Percentiles rank a stretch among this genome's conserved stretches.
phyloP scores from a whole-genome alignment of 805 yeast genomes.

The Isabelozyma pseudorhagii region DNA sequence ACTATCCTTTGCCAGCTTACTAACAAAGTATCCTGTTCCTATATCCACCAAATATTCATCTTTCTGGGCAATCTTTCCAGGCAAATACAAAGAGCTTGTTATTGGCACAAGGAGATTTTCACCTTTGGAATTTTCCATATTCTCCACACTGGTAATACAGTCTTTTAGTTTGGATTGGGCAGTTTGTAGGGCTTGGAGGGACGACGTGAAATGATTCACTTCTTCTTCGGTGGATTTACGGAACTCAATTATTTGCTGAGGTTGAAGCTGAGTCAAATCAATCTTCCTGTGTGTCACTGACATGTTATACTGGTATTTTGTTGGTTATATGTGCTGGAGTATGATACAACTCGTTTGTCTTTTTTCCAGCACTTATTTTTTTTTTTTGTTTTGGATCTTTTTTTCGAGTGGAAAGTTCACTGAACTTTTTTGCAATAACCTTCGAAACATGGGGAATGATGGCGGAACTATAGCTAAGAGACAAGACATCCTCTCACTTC shows the following conservation, averaged over 20 bases:
- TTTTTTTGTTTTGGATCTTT: not conserved
- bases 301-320: not conserved
- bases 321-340: not conserved
- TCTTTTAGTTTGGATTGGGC: slow-evolving; percentile 83
- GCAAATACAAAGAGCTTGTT: slow-evolving; percentile 84
- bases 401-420: not conserved
- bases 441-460: slow-evolving; percentile 44
- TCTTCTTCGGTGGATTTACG: slow-evolving; percentile 83
- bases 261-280: slow-evolving; percentile 67
- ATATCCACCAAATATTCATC: slow-evolving; percentile 83
- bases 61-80: slow-evolving; percentile 68
- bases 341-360: not conserved
- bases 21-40: slow-evolving; percentile 94
- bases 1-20: slow-evolving; percentile 68
- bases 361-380: not conserved
- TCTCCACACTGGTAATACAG: slow-evolving; percentile 68
- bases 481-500: slow-evolving; percentile 42
- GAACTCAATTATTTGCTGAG: slow-evolving; percentile 82
- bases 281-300: slow-evolving; percentile 24
- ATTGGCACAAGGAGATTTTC: slow-evolving; percentile 76
- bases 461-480: slow-evolving; percentile 72
- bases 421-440: not conserved
- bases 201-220: slow-evolving; percentile 78
- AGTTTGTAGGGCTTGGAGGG: slow-evolving; percentile 75
- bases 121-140: slow-evolving; percentile 39